These are phyloP conservation scores for Ogataea haglerorum DNA, from an alignment of 805 yeast species.

Conservation along the genomic window DNA sequence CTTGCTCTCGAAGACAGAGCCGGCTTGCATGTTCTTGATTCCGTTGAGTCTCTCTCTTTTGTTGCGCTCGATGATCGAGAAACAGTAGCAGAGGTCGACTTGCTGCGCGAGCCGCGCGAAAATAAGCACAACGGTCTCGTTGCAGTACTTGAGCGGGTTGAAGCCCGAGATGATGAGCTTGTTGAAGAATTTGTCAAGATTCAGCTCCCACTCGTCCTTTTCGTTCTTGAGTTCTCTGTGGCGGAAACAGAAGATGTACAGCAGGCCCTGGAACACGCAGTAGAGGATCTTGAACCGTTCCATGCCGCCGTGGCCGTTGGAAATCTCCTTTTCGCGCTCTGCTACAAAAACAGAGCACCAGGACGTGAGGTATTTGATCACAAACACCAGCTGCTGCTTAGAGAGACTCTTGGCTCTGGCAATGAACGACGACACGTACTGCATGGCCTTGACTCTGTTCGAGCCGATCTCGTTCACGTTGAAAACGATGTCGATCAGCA, in stretches of 20 bases:
- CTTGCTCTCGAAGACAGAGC: slow-evolving; percentile 36
- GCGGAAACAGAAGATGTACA: slow-evolving; percentile 90
- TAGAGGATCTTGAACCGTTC: slow-evolving; percentile 86
- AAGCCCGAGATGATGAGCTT: slow-evolving; percentile 81
- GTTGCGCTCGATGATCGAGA: slow-evolving; percentile 87
- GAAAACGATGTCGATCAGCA: slow-evolving; percentile 80
- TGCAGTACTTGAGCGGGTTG: slow-evolving; percentile 90
- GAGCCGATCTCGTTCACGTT: slow-evolving; percentile 64
- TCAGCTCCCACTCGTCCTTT: slow-evolving; percentile 65
- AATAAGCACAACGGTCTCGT: slow-evolving; percentile 87
- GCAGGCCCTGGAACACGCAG: slow-evolving; percentile 84
- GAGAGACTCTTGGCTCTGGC: slow-evolving; percentile 79
- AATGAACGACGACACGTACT: slow-evolving; percentile 84
- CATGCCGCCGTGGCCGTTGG: slow-evolving; percentile 67
- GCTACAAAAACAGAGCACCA: slow-evolving; percentile 81
- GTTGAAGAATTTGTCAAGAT: slow-evolving; percentile 81
- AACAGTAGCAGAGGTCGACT: slow-evolving; percentile 88
- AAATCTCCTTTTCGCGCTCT: slow-evolving; percentile 83
- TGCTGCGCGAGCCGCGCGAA: slow-evolving; percentile 91
- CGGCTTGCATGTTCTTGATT: slow-evolving; percentile 25
- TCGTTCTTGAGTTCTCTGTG: slow-evolving; percentile 50
- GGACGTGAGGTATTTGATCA: slow-evolving; percentile 73
- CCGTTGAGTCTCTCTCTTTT: slow-evolving; percentile 63
- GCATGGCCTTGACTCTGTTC: slow-evolving; percentile 83
- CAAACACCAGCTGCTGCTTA: slow-evolving; percentile 71